Percentiles rank a stretch among this genome's conserved stretches.
These are phyloP conservation scores for Botryosphaeria dothidea DNA, from an alignment of 2,329 filamentous ascomycete species.

Conservation along the genomic window DNA sequence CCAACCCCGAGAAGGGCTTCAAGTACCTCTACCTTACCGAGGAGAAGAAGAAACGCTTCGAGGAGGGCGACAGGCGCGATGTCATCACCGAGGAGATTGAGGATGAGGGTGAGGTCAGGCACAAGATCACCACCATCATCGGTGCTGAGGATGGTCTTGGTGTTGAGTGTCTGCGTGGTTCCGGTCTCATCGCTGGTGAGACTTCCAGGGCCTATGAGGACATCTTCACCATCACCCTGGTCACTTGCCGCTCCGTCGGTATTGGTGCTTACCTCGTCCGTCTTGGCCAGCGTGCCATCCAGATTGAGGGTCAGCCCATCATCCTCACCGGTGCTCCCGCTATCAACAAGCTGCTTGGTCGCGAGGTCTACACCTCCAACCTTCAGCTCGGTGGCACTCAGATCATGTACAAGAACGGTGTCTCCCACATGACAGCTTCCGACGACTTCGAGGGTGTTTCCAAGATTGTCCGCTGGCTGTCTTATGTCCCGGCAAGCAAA, in stretches of 20 bases:
- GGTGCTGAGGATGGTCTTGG: constrained; percentile 94
- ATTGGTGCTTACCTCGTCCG: constrained; percentile 99
- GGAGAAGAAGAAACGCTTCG: constrained; percentile 82
- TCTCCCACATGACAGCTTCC: constrained; percentile 96
- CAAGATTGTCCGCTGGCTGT: constrained; percentile 98
- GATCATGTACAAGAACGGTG: constrained; percentile 99
- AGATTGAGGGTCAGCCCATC: constrained; percentile 98
- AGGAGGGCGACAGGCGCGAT: constrained; percentile 70
- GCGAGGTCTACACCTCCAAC: constrained; percentile 99
- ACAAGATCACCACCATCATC: constrained; percentile 92
- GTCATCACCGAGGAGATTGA: constrained; percentile 86
- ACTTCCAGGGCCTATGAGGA: constrained; percentile 97
- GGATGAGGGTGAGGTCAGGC: constrained; percentile 84
- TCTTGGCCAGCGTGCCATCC: constrained; percentile 95
- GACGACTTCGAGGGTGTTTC: constrained; percentile 98
- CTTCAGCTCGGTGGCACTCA: constrained; percentile 99
- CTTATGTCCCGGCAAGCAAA: constrained; percentile 94
- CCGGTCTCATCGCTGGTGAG: constrained; percentile 95
- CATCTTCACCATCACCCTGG: constrained; percentile 96
- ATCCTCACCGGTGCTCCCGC: constrained; percentile 96
- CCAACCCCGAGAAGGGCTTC: constrained; percentile 84
- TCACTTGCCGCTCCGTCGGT: constrained; percentile 97
- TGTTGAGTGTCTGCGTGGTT: constrained; percentile 95
- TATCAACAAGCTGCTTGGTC: constrained; percentile 96
- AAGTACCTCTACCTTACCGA: constrained; percentile 94